A percentile compares a stretch with the other conserved stretches of the same genome.
These are phyloP conservation scores for Lactarius psammicola DNA, from an alignment of 768 basidiomycete species.

Conservation along the genomic window DNA sequence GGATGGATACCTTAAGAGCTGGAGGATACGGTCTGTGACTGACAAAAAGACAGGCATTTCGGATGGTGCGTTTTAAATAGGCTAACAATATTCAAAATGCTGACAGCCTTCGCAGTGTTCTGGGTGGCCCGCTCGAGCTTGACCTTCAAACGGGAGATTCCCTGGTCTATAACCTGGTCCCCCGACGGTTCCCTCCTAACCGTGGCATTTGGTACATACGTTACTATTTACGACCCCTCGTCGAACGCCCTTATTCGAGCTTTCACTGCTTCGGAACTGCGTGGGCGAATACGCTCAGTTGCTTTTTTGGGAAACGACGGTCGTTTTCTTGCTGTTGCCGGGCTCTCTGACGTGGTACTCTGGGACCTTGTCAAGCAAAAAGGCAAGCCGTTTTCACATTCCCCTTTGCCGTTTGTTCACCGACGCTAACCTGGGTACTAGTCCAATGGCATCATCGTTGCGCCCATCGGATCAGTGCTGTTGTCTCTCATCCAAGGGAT, in stretches of 20 bases:
- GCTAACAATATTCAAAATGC: neutral
- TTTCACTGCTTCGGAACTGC: conserved; percentile 54
- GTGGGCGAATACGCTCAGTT: conserved; percentile 42
- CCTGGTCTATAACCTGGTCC: conserved; percentile 73
- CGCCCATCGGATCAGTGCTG: conserved; percentile 39
- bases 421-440: conserved; percentile 33
- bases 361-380: conserved; percentile 70
- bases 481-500: conserved; percentile 56
- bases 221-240: conserved; percentile 72
- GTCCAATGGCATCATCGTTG: conserved; percentile 59
- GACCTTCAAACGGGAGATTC: conserved; percentile 63
- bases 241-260: conserved; percentile 60
- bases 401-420: conserved; percentile 4
- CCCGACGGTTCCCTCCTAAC: conserved; percentile 84
- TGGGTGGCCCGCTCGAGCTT: conserved; percentile 82
- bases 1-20: conserved; percentile 77
- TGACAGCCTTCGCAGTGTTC: conserved; percentile 45
- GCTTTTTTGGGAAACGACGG: conserved; percentile 71
- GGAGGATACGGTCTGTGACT: conserved; percentile 58
- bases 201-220: conserved; percentile 60
- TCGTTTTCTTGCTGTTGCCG: conserved; percentile 63
- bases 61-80: conserved; percentile 48
- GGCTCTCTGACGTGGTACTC: conserved; percentile 50
- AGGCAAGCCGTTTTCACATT: conserved; percentile 45
- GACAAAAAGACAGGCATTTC: conserved; percentile 43